Evolutionary conservation across 306 rosid species (phyloP).

Genomic region (Hippophae tibetana): DNA sequence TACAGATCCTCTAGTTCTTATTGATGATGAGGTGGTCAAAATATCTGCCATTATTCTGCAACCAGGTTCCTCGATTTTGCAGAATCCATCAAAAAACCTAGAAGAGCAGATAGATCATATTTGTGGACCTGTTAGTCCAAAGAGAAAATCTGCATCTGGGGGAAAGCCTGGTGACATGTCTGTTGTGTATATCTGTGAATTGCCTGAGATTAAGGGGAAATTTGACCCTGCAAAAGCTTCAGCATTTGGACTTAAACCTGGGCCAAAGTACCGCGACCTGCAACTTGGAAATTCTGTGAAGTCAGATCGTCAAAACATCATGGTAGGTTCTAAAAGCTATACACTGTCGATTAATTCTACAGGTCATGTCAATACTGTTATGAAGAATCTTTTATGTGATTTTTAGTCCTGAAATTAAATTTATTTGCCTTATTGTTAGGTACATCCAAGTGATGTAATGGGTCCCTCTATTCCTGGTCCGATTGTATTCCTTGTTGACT

Average conservation of each 20-base stretch:
- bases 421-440: slow-evolving; percentile 33
- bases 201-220: slow-evolving; percentile 83
- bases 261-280: slow-evolving; percentile 70
- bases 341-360: neutral
- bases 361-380: slow-evolving; percentile 13
- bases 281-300: slow-evolving; percentile 75
- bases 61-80: slow-evolving; percentile 23
- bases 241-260: slow-evolving; percentile 69
- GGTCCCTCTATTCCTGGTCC: slow-evolving; percentile 93
- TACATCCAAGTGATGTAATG: slow-evolving; percentile 89
- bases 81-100: slow-evolving; percentile 18
- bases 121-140: slow-evolving; percentile 24
- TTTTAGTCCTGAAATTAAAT: slow-evolving; percentile 13
- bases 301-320: slow-evolving; percentile 61
- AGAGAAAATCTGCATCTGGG: slow-evolving; percentile 16
- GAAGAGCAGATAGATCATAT: slow-evolving; percentile 20
- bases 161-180: slow-evolving; percentile 80
- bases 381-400: slow-evolving; percentile 12
- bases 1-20: slow-evolving; percentile 58
- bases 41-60: slow-evolving; percentile 69
- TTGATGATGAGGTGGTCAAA: slow-evolving; percentile 79
- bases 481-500: slow-evolving; percentile 77
- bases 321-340: slow-evolving; percentile 41
- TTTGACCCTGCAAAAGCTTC: slow-evolving; percentile 69
- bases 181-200: slow-evolving; percentile 75